phyloP scores from a whole-genome alignment of 208 protist genomes.

The Leishmania guyanensis region DNA sequence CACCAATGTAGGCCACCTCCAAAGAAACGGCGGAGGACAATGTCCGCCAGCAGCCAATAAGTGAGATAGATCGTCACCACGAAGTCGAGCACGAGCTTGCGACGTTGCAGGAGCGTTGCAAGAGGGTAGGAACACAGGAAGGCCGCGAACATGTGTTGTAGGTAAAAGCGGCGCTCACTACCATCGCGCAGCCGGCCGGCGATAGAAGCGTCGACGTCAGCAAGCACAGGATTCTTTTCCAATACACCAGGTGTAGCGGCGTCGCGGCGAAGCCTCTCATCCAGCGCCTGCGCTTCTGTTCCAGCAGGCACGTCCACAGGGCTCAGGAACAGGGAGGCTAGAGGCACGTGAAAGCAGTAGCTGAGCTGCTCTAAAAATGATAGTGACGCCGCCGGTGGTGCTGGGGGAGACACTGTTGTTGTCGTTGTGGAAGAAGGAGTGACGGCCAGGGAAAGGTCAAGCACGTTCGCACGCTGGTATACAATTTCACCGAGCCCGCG shows the following conservation, averaged over 20 bases:
- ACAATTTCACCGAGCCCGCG: background rate
- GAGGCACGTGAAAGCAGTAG: constrained; percentile 59
- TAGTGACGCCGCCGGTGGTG: background rate
- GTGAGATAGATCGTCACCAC: constrained; percentile 69
- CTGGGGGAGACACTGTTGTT: background rate
- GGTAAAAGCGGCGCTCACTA: constrained; percentile 48
- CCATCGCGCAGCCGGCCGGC: constrained; percentile 4
- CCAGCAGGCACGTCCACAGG: constrained; percentile 17
- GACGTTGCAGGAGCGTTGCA: constrained; percentile 63
- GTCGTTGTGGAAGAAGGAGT: background rate
- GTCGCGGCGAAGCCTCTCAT: background rate
- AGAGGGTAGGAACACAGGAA: constrained; percentile 54
- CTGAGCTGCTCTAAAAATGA: constrained; percentile 15
- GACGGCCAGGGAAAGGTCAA: background rate
- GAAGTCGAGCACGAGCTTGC: constrained; percentile 85
- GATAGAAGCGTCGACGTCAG: background rate
- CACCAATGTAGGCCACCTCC: constrained; percentile 65
- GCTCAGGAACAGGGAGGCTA: constrained; percentile 51
- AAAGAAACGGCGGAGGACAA: constrained; percentile 40
- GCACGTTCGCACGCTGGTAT: background rate
- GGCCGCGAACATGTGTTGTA: constrained; percentile 64
- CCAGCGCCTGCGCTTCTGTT: background rate
- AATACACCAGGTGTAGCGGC: no score
- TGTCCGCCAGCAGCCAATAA: constrained; percentile 57
- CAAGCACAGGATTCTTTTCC: background rate